Percentiles rank a stretch among this genome's conserved stretches.
Conservation (phyloP, 305 asterid species). For the Petunia hybrid region DNA sequence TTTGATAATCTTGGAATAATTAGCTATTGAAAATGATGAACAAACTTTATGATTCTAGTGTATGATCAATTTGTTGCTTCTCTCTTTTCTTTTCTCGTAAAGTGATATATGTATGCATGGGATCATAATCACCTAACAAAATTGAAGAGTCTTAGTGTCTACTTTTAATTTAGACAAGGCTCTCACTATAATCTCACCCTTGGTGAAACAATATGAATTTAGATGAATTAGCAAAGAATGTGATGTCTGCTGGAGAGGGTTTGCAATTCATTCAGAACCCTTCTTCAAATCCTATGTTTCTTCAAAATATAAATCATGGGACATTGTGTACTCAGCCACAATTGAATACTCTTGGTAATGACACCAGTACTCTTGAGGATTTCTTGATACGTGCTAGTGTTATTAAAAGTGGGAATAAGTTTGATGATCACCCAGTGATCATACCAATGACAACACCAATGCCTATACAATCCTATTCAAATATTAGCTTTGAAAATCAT, state of each 20-base stretch:
- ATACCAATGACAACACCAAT: neutral
- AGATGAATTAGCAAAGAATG: neutral
- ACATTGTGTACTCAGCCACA: neutral
- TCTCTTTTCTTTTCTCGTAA: neutral
- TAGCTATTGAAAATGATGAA: neutral
- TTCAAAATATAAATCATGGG: neutral
- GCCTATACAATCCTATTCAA: neutral
- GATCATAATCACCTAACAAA: neutral
- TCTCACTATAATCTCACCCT: neutral
- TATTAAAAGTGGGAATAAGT: neutral
- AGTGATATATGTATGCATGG: neutral
- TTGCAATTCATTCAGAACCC: neutral
- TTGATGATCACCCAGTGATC: neutral
- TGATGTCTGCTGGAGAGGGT: neutral
- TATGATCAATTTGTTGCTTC: neutral
- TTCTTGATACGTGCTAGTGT: neutral
- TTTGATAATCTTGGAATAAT: neutral
- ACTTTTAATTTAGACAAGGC: neutral
- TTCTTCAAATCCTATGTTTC: neutral
- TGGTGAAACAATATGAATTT: neutral
- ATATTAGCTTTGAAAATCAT: neutral
- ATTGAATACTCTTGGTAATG: too few relatives aligned
- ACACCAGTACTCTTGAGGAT: neutral
- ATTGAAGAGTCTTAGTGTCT: neutral
- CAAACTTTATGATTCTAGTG: neutral